Evolutionary conservation across 1,139 yeast genomes (phyloP), one percentile per base, ranked within the genome.

Genomic region (Casaregolazyma lundiana): DNA sequence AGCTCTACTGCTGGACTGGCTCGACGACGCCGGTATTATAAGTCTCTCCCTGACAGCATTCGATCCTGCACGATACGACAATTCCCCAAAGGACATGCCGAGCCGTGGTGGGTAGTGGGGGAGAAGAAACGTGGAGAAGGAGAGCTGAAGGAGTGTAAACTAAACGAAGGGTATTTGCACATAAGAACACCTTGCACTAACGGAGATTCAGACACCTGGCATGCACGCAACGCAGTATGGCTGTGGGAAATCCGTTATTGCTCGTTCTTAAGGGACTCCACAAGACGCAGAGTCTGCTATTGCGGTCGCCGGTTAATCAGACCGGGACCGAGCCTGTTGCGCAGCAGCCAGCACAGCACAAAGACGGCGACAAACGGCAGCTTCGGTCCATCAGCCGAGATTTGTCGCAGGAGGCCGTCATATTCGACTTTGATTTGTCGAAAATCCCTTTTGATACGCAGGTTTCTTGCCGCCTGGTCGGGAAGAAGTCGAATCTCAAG

Each of bases 221-320:
- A 35, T 53, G 11, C 15, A 3, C 15, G 11, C 32, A 11, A 26
- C 32, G 6, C 7, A 26, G 15, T 2, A 26, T 26, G 32, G 32
- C 32, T 11, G 32, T 56, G 59, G 48, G 57, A 35, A 56, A 56
- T 45, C 58, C 60, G 18, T 44, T 56, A 16, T 39, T 50, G 35
- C 41, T 55, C 20, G 56, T 56, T 41, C 49, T 56, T 20, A 53
- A 53, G 38, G 59, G 58, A 36, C 50, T 54, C 15, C 52, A 50
- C 29, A 45, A 38, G 39, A 48, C 50, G 6, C 46, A 44, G 36
- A 47, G 50, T 37, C 35, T 44, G 6, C 34, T 46, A 18, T 26
- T 46, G 20, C 13, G 46, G 11, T 19, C 30, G 2, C 35, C 41
- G 13, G 35, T 18, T 9, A 36, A 29, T 7, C 43, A 35, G 22